Percentiles rank a stretch among this genome's conserved stretches.
These are phyloP conservation scores for Botrytis sinoallii DNA, from an alignment of 2,329 filamentous ascomycete species.

Conservation along the genomic window DNA sequence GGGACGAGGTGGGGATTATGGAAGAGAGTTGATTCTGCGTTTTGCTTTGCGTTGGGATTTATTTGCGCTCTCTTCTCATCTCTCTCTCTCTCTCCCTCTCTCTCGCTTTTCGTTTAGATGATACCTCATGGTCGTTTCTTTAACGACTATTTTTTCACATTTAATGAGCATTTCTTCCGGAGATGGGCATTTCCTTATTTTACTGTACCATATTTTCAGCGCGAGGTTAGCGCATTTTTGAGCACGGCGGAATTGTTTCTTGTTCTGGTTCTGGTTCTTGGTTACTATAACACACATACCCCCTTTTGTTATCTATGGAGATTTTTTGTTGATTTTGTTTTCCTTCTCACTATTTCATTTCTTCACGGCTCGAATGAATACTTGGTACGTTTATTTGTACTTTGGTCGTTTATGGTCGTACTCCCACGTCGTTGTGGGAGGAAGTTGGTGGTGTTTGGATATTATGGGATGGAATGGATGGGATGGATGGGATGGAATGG, in stretches of 20 bases:
- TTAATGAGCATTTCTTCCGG: not conserved
- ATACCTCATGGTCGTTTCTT: not conserved
- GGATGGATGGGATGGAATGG: not conserved
- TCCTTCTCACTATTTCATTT: not conserved
- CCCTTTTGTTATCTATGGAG: constrained; percentile 1
- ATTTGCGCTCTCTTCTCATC: not conserved
- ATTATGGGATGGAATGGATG: not conserved
- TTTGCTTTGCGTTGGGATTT: not conserved
- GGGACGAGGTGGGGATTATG: constrained; percentile 36
- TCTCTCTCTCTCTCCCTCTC: not conserved
- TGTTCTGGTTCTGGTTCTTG: not conserved
- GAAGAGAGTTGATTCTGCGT: constrained; percentile 33
- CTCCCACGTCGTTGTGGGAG: not conserved
- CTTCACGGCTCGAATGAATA: not conserved
- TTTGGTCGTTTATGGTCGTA: not conserved
- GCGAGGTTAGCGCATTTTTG: constrained; percentile 7
- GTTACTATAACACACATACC: constrained; percentile 8
- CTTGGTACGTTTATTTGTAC: not conserved
- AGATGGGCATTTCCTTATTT: not conserved
- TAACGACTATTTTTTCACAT: not conserved
- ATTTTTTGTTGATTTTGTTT: not conserved
- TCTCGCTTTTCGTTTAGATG: not conserved
- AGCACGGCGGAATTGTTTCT: not conserved
- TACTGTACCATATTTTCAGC: constrained; percentile 4
- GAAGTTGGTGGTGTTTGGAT: constrained; percentile 5